Evolutionary conservation across 2,329 filamentous ascomycete genomes (phyloP).

Genomic region (Aspergillus ibericus): DNA sequence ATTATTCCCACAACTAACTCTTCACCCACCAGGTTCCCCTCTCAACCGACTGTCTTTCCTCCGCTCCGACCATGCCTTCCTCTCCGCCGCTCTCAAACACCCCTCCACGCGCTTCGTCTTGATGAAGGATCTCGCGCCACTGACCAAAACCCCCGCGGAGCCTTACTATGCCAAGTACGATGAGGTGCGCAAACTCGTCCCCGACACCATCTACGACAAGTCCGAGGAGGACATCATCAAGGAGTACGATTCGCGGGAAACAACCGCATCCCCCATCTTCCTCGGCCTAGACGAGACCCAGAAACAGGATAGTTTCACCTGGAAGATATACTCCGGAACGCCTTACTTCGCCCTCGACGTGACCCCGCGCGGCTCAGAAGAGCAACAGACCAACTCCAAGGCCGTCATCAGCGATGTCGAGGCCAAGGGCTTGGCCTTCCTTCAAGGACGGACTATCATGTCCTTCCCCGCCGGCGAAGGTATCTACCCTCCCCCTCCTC

Average conservation of each 20-base stretch:
- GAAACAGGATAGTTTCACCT: constrained; percentile 41
- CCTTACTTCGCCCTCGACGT: constrained; percentile 91
- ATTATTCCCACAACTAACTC: background rate
- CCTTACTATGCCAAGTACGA: constrained; percentile 68
- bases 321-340: constrained; percentile 68
- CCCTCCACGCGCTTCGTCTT: constrained; percentile 65
- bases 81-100: constrained; percentile 50
- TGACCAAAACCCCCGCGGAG: constrained; percentile 60
- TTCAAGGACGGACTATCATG: constrained; percentile 64
- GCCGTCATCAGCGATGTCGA: constrained; percentile 61
- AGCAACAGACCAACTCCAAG: constrained; percentile 57
- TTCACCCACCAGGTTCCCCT: constrained; percentile 43
- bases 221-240: constrained; percentile 72
- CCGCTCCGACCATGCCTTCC: constrained; percentile 48
- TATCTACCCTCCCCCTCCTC: constrained; percentile 31
- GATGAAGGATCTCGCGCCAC: constrained; percentile 74
- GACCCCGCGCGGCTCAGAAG: constrained; percentile 66
- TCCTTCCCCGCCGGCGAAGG: constrained; percentile 62
- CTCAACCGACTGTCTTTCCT: constrained; percentile 53
- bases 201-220: constrained; percentile 67
- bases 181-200: constrained; percentile 70
- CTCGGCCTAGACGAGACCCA: constrained; percentile 73
- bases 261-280: constrained; percentile 74
- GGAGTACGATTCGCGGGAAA: constrained; percentile 69
- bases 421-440: constrained; percentile 64